These are phyloP conservation scores for Geranium incanum DNA, from an alignment of 441 rosid genomes.

Conservation along the genomic window DNA sequence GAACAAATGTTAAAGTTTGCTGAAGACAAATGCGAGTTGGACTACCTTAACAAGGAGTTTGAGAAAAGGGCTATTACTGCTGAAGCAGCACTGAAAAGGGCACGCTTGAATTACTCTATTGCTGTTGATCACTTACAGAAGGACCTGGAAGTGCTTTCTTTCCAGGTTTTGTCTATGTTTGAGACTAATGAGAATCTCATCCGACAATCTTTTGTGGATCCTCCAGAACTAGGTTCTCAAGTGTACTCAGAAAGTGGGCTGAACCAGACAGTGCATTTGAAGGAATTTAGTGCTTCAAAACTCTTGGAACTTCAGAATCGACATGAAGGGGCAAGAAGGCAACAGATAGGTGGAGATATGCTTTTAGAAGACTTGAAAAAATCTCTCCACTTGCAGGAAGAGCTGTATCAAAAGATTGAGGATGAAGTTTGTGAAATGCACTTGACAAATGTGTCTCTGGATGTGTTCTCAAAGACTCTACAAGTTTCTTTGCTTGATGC, in stretches of 20 bases:
- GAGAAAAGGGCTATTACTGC: conserved; percentile 72
- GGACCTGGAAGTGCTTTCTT: conserved; percentile 90
- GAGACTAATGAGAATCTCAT: conserved; percentile 91
- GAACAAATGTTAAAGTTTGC: conserved; percentile 54
- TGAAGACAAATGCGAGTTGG: conserved; percentile 62
- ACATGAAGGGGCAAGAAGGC: conserved; percentile 41
- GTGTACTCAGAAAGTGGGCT: conserved; percentile 26
- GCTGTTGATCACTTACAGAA: conserved; percentile 94
- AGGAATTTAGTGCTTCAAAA: conserved; percentile 31
- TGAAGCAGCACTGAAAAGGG: conserved; percentile 92
- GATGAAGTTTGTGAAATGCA: conserved; percentile 80
- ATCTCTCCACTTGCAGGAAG: conserved; percentile 76
- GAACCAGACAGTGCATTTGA: conserved; percentile 34
- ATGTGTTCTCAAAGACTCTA: conserved; percentile 67
- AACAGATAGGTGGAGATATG: conserved; percentile 57
- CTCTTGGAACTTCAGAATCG: conserved; percentile 41
- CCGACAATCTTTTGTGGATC: conserved; percentile 67
- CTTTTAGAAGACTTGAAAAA: conserved; percentile 67
- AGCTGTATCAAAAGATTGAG: conserved; percentile 72
- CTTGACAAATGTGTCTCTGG: conserved; percentile 57
- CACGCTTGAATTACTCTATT: conserved; percentile 87
- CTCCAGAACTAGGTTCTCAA: conserved; percentile 37
- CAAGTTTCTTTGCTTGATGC: conserved; percentile 64
- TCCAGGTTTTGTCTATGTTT: conserved; percentile 84
- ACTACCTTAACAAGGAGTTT: conserved; percentile 61